Base-by-base conservation (phyloP, 768 basidiomycete species). In the Kwoniella dendrophila region DNA sequence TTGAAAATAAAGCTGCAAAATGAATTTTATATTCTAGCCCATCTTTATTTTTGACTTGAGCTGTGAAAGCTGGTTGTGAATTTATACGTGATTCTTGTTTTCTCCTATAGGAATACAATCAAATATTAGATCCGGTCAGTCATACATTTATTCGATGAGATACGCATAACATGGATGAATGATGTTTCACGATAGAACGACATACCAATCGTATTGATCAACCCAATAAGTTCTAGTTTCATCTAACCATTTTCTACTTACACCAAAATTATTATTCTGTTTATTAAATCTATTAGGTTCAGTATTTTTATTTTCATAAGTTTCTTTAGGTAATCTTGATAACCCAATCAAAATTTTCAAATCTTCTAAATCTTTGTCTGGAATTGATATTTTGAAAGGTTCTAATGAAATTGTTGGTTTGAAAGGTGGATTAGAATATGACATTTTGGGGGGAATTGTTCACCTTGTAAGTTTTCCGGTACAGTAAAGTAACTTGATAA, bases 161-260 rank as follows among this genome's bases (percentile, higher is more conserved):
- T n/a, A 8, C 50, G 50, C 7, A n/a, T 10, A 27, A 22, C 10
- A 27, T 8, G 26, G 8, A 16, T 8, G 34, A 43, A 43, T 8
- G 8, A 43, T 8, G 18, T 14, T 3, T 32, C 27, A 34, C 1
- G 12, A 52, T 11, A 27, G 11, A 11, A 1, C 18, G 8, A 71
- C 67, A 44, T 32, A 72, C 70, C 71, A 72, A 41, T 70, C 66
- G 34, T 68, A 70, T 30, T 61, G 40, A n/a, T 59, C 56, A 8
- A 55, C 29, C 71, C 68, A 72, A n/a, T 56, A 36, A 24, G 62
- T 27, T 20, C 43, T 40, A 6, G 68, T 64, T n/a, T 68, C 48
- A 14, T 54, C 50, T 56, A 72, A 55, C 68, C 68, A 70, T 20
- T 62, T 49, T n/a, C 64, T 44, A 14, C 43, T 55, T 12, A 72